Evolutionary conservation across 305 asterid species (phyloP).

Genomic region (Solanum aculeatissimum): DNA sequence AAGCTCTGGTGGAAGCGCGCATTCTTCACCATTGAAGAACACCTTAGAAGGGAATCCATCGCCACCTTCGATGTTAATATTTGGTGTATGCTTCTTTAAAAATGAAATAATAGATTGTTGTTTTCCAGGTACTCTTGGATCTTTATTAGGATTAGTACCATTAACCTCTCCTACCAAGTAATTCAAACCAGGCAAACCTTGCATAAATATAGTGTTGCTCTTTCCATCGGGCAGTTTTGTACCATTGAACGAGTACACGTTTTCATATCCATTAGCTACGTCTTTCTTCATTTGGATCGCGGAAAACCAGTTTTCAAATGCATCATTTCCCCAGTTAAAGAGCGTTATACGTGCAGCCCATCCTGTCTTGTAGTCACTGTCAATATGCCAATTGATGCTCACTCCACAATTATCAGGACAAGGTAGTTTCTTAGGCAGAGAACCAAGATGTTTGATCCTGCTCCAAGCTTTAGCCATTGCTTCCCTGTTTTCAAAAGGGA

Average conservation of each 20-base stretch:
- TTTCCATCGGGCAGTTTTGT: constrained; percentile 19
- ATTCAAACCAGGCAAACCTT: constrained; percentile 66
- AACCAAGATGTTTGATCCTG: constrained; percentile 14
- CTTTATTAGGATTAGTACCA: constrained; percentile 35
- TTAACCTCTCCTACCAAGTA: constrained; percentile 59
- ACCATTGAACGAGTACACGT: constrained; percentile 67
- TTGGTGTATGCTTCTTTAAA: constrained; percentile 29
- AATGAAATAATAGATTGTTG: constrained; percentile 77
- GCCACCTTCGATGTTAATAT: constrained; percentile 30
- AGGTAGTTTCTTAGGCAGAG: constrained; percentile 43
- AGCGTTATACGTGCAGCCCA: constrained; percentile 83
- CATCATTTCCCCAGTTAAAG: constrained; percentile 56
- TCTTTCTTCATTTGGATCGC: constrained; percentile 52
- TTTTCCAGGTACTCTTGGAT: constrained; percentile 71
- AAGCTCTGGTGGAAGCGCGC: constrained; percentile 50
- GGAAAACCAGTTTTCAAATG: constrained; percentile 60
- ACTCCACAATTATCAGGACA: constrained; percentile 93
- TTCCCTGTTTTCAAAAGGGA: constrained; percentile 57
- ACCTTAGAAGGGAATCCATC: constrained; percentile 77
- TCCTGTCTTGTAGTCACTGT: constrained; percentile 59
- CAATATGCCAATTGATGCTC: constrained; percentile 85
- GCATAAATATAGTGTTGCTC: constrained; percentile 55
- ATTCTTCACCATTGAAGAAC: constrained; percentile 80
- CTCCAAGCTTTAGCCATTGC: constrained; percentile 53
- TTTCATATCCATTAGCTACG: constrained; percentile 40